These are phyloP conservation scores for Gyrodon lividus DNA, from an alignment of 768 basidiomycete species.

Conservation along the genomic window DNA sequence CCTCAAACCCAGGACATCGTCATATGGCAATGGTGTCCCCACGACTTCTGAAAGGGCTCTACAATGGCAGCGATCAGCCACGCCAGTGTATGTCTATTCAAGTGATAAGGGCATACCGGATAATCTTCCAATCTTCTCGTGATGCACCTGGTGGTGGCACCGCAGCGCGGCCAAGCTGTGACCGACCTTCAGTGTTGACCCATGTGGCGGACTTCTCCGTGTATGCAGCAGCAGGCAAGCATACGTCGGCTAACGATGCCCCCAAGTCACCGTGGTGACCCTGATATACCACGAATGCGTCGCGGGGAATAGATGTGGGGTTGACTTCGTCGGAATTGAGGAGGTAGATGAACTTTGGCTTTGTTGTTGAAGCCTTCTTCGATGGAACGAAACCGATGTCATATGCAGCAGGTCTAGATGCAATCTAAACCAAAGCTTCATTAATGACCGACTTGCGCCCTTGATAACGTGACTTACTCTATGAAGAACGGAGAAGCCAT, in stretches of 20 bases:
- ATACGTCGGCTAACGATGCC: constrained; percentile 96
- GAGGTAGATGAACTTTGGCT: constrained; percentile 95
- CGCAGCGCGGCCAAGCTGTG: constrained; percentile 87
- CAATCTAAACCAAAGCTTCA: constrained; percentile 49
- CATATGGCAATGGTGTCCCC: constrained; percentile 83
- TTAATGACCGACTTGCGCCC: not conserved
- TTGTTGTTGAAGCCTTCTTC: constrained; percentile 65
- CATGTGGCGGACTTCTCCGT: constrained; percentile 90
- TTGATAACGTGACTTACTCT: constrained; percentile 50
- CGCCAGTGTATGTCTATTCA: not conserved
- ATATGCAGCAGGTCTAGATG: constrained; percentile 91
- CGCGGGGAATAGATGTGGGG: constrained; percentile 80
- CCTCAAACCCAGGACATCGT: constrained; percentile 77
- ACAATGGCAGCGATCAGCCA: constrained; percentile 1
- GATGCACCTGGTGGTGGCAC: constrained; percentile 94
- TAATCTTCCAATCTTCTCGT: constrained; percentile 96
- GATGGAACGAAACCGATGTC: constrained; percentile 93
- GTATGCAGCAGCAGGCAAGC: constrained; percentile 89
- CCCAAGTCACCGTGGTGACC: constrained; percentile 98
- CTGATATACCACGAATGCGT: constrained; percentile 98
- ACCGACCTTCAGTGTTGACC: constrained; percentile 95
- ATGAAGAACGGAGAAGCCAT: constrained; percentile 91
- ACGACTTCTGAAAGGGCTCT: constrained; percentile 89
- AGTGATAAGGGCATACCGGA: constrained; percentile 54
- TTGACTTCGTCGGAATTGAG: constrained; percentile 95